Evolutionary conservation across 306 rosid species (phyloP), one percentile per base, ranked within the genome.

Genomic region (Herpetospermum pedunculosum): DNA sequence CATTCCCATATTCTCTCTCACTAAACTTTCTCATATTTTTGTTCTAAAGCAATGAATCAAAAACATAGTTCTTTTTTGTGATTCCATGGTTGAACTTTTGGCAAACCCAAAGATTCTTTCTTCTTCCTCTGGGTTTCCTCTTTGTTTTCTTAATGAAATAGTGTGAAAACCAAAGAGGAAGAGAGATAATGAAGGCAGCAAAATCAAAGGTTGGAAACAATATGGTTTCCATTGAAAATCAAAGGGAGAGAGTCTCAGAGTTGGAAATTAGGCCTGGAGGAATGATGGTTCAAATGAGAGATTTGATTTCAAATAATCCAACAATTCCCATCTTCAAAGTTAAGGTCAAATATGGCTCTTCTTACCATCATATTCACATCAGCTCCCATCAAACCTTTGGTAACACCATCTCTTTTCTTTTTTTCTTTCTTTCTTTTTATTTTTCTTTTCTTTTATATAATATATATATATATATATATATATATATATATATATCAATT

Each of bases 201-300:
- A 81, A 80, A 70, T 78, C 80, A 71, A 80, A 21, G 80, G 63
- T 59, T 46, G n/a, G n/a, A 53, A 40, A 8, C 23, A 77, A 18
- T 62, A 88, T 85, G 81, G 82, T 77, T 77, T 79, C 85, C 0
- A 72, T 53, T 28, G 44, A 77, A 41, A 46, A 52, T 30, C 76
- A 75, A 34, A 63, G 30, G 1, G 9, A 37, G 1, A 19, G 15
- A 10, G 75, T 23, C 32, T 11, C 72, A 67, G 90, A 80, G 5
- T 87, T 79, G 84, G 97, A 91, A 68, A 57, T 91, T 34, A 86
- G 92, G 77, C 98, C 97, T 1, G 92, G 98, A 43, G 98, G 97
- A 77, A 87, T 93, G 98, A 44, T 93, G 43, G 97, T 93, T 4
- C 98, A 93, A 37, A 88, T 81, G 76, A 83, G 98, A 50, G 80